Conservation (phyloP, 2,329 filamentous ascomycete species). For the Phialophora expanda region DNA sequence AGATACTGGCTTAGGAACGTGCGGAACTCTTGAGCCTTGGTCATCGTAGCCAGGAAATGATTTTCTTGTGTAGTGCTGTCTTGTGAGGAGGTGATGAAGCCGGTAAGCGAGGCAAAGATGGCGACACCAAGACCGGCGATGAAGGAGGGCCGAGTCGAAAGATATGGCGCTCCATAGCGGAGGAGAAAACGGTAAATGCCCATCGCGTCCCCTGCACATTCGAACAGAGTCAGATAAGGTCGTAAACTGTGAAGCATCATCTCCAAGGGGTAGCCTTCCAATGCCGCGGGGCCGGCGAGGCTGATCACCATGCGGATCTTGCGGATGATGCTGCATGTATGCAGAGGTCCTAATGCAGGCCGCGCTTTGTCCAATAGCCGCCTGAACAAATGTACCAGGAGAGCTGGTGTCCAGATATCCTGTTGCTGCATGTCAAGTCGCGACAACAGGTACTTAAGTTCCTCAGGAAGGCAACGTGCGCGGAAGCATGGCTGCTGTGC, state of each 20-base stretch:
- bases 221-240: constrained; percentile 77
- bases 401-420: constrained; percentile 74
- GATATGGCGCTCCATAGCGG: constrained; percentile 66
- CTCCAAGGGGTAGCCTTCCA: constrained; percentile 81
- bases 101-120: constrained; percentile 75
- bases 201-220: constrained; percentile 89
- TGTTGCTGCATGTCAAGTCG: constrained; percentile 69
- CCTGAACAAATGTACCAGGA: constrained; percentile 75
- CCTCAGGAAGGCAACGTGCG: constrained; percentile 74
- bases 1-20: constrained; percentile 77
- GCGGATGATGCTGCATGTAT: constrained; percentile 83
- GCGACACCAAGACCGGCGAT: constrained; percentile 80
- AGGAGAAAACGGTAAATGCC: constrained; percentile 87
- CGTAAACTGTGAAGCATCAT: constrained; percentile 84
- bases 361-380: constrained; percentile 81
- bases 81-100: constrained; percentile 75
- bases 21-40: constrained; percentile 76
- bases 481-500: constrained; percentile 88
- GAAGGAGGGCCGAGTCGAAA: constrained; percentile 72
- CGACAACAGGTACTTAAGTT: constrained; percentile 78
- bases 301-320: constrained; percentile 83
- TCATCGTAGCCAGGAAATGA: constrained; percentile 77
- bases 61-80: constrained; percentile 83
- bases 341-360: constrained; percentile 80
- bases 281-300: constrained; percentile 74